Conservation (phyloP, 75 land plant genomes). For the Chamaecyparis obtusa region DNA sequence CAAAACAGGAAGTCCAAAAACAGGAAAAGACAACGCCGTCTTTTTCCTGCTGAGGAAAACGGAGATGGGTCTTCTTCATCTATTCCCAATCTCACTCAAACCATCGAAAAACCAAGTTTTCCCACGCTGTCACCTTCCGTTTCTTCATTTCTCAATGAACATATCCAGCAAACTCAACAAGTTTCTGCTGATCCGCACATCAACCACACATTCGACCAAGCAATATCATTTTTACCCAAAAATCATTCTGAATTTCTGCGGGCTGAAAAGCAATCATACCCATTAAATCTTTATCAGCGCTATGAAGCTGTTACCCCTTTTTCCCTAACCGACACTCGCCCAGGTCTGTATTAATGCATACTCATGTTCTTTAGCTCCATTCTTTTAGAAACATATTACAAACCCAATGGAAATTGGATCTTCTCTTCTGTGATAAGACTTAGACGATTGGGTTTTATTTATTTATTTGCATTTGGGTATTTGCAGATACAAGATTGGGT, state of each 20-base stretch:
- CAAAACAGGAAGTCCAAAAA: slow-evolving; percentile 74
- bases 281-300: background rate
- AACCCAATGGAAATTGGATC: too few species aligned
- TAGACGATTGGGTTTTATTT: too few species aligned
- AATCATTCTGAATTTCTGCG: background rate
- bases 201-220: background rate
- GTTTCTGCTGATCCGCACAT: background rate
- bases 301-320: background rate
- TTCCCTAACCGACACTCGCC: background rate
- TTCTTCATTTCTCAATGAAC: background rate
- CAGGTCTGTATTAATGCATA: background rate
- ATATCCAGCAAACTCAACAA: background rate
- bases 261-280: background rate
- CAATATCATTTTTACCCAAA: background rate
- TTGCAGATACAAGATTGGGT: too few species aligned
- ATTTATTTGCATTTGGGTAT: too few species aligned
- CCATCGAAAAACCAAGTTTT: too few species aligned
- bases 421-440: too few species aligned
- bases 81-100: background rate
- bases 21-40: slow-evolving; percentile 57
- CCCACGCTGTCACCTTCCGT: background rate
- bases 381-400: too few species aligned
- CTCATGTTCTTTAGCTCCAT: background rate
- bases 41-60: slow-evolving; percentile 22
- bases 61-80: too few species aligned